Evolutionary conservation across 169 alveolate genomes (phyloP), one percentile per base, ranked within the genome.

Genomic region (Eimeria falciformis): DNA sequence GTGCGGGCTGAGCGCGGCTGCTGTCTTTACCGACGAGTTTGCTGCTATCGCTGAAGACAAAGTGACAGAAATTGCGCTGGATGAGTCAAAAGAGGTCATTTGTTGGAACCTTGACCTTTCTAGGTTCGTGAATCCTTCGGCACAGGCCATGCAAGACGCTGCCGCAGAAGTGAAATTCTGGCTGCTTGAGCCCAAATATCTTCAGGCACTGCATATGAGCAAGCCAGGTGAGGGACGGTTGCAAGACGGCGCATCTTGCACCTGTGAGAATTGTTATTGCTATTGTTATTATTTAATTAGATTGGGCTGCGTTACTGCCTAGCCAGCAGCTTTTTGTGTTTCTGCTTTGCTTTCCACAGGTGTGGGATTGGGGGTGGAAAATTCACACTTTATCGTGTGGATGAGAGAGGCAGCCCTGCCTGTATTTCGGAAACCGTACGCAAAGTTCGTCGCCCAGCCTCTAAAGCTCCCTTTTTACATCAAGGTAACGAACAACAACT

Each of bases 371-470:
- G 95, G 94, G 84, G 94, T 94, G 56, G 96, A 93, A 69, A 93
- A 94, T 68, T 89, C 94, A 37, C 96, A 94, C 71, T 94, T 94
- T 50, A 93, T 94, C 50, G 96, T 94, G 43, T 94, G 96, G 96
- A 94, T 94, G 96, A 69, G 92, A 11, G 86, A 55, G 37, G 92
- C 96, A 6, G 93, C 95, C 2, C 37, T 93, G 62, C 94, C 96
- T 12, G 85, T 46, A 9, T 94, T 94, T 65, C 91, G 95, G 40
- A 94, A 94, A 84, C 66, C 87, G 9, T 94, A 94, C 88, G 96
- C 92, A 53, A 93, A 92, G 65, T 66, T 94, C 47, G 90, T 27
- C 55, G 92, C 65, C 78, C 56, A 82, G 1, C 91, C 88, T 4
- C 71, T 94, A 56, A 91, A 84, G 53, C 92, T 94, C 14, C 96